Evolutionary conservation across 2,329 filamentous ascomycete species (phyloP).

Genomic region (Alternaria sp.): DNA sequence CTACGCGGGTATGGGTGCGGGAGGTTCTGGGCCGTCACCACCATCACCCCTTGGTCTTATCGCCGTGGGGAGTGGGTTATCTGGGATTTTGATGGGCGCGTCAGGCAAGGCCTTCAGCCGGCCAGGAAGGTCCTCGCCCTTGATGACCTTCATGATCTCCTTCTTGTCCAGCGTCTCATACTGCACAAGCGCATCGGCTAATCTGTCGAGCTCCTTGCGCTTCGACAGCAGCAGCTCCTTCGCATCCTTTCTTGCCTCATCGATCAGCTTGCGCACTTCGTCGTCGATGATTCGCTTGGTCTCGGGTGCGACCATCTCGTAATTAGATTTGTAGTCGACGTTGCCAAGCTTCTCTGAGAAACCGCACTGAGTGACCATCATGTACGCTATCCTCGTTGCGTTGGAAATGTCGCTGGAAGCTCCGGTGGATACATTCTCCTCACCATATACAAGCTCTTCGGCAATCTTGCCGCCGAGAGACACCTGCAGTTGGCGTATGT

Average conservation of each 20-base stretch:
- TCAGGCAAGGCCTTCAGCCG: constrained; percentile 66
- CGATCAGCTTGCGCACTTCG: constrained; percentile 84
- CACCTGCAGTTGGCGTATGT: constrained; percentile 79
- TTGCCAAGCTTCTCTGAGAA: constrained; percentile 90
- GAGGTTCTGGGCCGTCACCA: constrained; percentile 17
- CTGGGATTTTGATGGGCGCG: constrained; percentile 72
- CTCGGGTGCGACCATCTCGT: constrained; percentile 80
- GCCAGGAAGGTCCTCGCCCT: constrained; percentile 78
- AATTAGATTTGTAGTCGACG: constrained; percentile 83
- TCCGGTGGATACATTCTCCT: constrained; percentile 90
- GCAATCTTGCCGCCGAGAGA: constrained; percentile 86
- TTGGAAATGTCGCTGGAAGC: constrained; percentile 75
- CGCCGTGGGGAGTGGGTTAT: constrained; percentile 33
- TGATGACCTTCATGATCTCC: constrained; percentile 89
- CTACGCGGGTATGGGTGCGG: constrained; percentile 29
- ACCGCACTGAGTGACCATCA: constrained; percentile 86
- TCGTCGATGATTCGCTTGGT: constrained; percentile 86
- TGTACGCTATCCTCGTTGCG: constrained; percentile 79
- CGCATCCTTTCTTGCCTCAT: constrained; percentile 80
- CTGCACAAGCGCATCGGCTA: constrained; percentile 88
- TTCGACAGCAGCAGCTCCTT: constrained; percentile 73
- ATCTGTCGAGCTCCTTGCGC: constrained; percentile 82
- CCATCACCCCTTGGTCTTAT: constrained; percentile 26
- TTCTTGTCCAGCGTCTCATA: constrained; percentile 91
- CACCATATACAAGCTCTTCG: constrained; percentile 88